Evolutionary conservation across 2,329 filamentous ascomycete species (phyloP).

Genomic region (Penicillium sp.): DNA sequence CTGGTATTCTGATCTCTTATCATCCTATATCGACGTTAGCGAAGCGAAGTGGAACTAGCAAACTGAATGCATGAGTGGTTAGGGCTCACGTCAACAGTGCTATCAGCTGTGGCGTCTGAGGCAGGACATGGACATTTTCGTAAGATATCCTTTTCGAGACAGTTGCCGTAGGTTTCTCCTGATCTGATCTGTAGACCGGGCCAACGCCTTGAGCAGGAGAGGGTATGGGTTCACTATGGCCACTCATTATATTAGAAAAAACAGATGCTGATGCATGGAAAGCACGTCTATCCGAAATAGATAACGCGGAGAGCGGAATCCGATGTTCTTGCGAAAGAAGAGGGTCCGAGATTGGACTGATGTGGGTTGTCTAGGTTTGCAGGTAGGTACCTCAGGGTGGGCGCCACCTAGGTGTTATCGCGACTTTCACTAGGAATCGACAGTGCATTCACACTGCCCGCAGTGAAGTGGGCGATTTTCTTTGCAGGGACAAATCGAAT

Average conservation of each 20-base stretch:
- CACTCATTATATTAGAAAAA: constrained; percentile 30
- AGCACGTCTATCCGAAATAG: neutral
- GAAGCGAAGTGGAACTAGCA: neutral
- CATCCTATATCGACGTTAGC: constrained; percentile 65
- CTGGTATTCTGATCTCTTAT: constrained; percentile 90
- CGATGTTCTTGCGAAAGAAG: neutral
- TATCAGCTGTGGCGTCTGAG: constrained; percentile 95
- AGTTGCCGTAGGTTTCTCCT: constrained; percentile 83
- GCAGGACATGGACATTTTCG: constrained; percentile 86
- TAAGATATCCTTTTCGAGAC: constrained; percentile 82
- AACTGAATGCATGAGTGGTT: neutral
- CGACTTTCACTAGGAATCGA: neutral
- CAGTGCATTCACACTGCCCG: neutral
- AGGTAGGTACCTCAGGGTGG: neutral
- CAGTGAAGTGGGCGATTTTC: neutral
- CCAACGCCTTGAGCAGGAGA: constrained; percentile 72
- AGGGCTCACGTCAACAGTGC: constrained; percentile 88
- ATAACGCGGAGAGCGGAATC: neutral
- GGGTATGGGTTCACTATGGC: constrained; percentile 35
- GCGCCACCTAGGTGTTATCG: neutral
- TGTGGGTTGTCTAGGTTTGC: neutral
- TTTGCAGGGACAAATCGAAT: neutral
- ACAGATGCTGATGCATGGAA: neutral
- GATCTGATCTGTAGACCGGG: constrained; percentile 75
- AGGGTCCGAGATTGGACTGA: neutral